Percentiles rank a stretch among this genome's conserved stretches.
phyloP scores from a whole-genome alignment of 2,329 filamentous ascomycete species.

The Sordariomycetes sp. region DNA sequence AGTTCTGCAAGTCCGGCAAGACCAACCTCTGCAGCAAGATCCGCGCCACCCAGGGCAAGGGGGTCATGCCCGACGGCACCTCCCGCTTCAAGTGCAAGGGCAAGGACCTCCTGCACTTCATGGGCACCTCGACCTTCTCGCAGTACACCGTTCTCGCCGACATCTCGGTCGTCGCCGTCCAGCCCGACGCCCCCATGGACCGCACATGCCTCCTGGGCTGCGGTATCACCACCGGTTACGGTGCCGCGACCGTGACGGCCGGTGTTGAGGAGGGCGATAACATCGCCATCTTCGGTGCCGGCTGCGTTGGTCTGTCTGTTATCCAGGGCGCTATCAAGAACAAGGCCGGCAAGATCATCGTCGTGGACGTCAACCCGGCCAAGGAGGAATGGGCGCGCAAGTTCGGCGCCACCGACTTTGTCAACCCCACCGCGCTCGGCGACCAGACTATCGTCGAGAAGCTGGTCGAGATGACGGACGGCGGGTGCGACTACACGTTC shows the following conservation, averaged over 20 bases:
- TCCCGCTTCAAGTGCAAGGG: conserved; percentile 91
- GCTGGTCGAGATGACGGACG: conserved; percentile 94
- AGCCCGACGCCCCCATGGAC: conserved; percentile 86
- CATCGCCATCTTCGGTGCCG: conserved; percentile 87
- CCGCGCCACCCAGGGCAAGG: conserved; percentile 87
- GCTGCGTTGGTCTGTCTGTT: conserved; percentile 90
- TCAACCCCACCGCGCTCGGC: conserved; percentile 77
- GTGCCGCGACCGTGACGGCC: conserved; percentile 87
- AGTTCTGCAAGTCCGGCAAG: conserved; percentile 99
- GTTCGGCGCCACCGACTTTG: conserved; percentile 94
- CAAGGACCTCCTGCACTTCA: conserved; percentile 94
- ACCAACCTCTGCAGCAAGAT: conserved; percentile 99
- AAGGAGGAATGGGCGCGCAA: conserved; percentile 91
- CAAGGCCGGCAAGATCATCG: conserved; percentile 67
- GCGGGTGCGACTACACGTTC: conserved; percentile 97
- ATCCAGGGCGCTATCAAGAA: conserved; percentile 88
- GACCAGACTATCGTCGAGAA: conserved; percentile 80
- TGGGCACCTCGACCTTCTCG: conserved; percentile 97
- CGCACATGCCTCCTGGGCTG: conserved; percentile 92
- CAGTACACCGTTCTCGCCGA: conserved; percentile 98
- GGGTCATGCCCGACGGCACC: conserved; percentile 95
- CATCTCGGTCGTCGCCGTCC: conserved; percentile 93
- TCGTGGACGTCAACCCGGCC: conserved; percentile 65
- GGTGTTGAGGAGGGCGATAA: conserved; percentile 83
- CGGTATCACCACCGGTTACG: conserved; percentile 97